Conservation (phyloP, 2,329 filamentous ascomycete genomes). For the Amylocarpus encephaloides region DNA sequence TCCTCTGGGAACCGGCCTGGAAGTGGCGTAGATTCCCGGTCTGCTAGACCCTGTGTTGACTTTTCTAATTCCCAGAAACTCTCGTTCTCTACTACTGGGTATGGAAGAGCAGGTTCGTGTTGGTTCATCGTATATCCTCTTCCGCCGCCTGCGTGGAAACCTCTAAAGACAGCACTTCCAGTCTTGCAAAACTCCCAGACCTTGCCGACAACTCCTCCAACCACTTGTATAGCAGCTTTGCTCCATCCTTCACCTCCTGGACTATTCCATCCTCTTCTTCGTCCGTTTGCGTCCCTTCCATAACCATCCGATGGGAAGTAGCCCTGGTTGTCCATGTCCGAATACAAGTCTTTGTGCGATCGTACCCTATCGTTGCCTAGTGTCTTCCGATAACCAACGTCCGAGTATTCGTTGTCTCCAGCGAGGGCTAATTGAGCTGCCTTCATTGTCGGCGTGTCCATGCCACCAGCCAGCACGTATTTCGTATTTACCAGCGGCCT, state of each 20-base stretch:
- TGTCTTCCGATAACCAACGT: conserved; percentile 35
- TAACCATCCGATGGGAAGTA: conserved; percentile 15
- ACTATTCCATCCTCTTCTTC: conserved; percentile 15
- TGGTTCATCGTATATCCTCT: conserved; percentile 47
- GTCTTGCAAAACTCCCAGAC: conserved; percentile 79
- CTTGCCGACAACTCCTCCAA: conserved; percentile 59
- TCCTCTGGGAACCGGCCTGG: conserved; percentile 49
- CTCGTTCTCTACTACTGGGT: conserved; percentile 2
- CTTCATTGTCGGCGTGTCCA: conserved; percentile 38
- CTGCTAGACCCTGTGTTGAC: conserved; percentile 3
- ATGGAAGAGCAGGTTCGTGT: conserved; percentile 3
- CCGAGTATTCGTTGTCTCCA: conserved; percentile 26
- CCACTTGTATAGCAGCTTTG: conserved; percentile 40
- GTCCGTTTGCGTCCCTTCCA: conserved; percentile 21
- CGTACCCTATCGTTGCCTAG: conserved; percentile 11
- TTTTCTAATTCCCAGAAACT: conserved; percentile 15
- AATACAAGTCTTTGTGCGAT: conserved; percentile 4
- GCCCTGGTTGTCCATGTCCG: conserved; percentile 11
- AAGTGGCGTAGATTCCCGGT: conserved; percentile 36
- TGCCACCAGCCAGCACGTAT: conserved; percentile 43
- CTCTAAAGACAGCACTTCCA: conserved; percentile 57
- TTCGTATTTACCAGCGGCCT: conserved; percentile 43
- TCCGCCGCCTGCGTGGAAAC: conserved; percentile 83
- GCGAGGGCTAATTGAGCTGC: conserved; percentile 33
- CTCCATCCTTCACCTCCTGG: conserved; percentile 44